Conservation (phyloP, 1,284 basidiomycete species). For the Puccinia triticina region DNA sequence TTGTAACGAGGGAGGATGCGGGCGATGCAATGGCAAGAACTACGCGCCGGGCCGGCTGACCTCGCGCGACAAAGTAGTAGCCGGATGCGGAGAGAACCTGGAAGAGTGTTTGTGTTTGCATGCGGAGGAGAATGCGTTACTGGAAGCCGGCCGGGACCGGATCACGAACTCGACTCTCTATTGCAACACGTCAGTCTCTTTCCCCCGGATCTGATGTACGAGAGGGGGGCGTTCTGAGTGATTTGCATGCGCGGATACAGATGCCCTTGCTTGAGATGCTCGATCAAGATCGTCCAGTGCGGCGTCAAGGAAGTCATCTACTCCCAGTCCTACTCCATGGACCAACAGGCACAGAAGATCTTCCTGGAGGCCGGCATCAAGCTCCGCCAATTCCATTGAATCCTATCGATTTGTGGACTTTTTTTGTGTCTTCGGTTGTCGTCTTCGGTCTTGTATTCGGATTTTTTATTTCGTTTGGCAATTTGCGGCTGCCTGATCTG, state of each 20-base stretch:
- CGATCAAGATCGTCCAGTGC: conserved; percentile 94
- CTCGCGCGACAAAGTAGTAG: background rate
- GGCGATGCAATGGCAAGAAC: conserved; percentile 56
- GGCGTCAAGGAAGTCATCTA: conserved; percentile 93
- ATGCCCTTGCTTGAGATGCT: conserved; percentile 94
- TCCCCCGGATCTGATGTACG: background rate
- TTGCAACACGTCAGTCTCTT: conserved; percentile 69
- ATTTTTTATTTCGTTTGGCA: too few relatives aligned
- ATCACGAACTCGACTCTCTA: conserved; percentile 78
- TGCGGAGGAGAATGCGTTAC: conserved; percentile 94
- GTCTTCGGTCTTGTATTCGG: background rate
- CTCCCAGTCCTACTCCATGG: conserved; percentile 94
- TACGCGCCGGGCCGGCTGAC: background rate
- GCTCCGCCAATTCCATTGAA: conserved; percentile 57
- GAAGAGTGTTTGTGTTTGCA: conserved; percentile 92
- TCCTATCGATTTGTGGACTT: background rate
- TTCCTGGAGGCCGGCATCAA: conserved; percentile 61
- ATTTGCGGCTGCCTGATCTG: too few relatives aligned
- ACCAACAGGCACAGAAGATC: conserved; percentile 61
- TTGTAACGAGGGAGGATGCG: conserved; percentile 60
- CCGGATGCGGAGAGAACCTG: conserved; percentile 66
- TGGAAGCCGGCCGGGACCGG: conserved; percentile 86
- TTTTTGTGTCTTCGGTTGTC: background rate
- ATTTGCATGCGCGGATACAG: conserved; percentile 62
- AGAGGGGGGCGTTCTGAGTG: too few relatives aligned